Base-by-base conservation (phyloP, 1,284 basidiomycete genomes). In the Inonotus obliquus region DNA sequence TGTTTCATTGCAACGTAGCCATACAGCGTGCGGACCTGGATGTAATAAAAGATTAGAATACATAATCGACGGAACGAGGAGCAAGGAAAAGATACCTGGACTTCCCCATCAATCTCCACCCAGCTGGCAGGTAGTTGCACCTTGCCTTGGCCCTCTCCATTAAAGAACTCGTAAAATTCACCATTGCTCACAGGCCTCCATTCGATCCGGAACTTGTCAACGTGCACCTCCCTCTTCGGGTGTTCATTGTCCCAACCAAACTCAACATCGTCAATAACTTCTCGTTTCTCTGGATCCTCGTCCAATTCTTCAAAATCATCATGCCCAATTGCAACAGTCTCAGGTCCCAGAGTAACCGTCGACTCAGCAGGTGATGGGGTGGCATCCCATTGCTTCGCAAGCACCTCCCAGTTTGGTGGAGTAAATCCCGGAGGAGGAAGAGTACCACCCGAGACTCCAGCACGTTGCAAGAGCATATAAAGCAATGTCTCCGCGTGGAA, bases 221-320 rank as follows among this genome's bases (percentile, higher is more conserved):
- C 83, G 0, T 80, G 67, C 13, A 87, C 81, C 17, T 71, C 71
- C 23, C 89, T 77, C 65, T 76, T 76, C 1, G 95, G 94, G 69
- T 88, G 81, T 77, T 99, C 96, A 69, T 94, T 96, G 73, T 99
- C 97, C 96, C 96, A 98, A 0, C 96, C 97, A 70, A 92, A 95
- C 65, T 89, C 86, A 48, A 81, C 70, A 53, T 82, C 73, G 32
- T 41, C 11, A 29, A 60, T 13, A 4, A n/a, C 13, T 5, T 66
- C 64, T 7, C 69, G 69, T 13, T 71, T 69, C 1, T 65, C 64
- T 5, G 68, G 65, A 49, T 71, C 68, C 3, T 72, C 75, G 70
- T 98, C 96, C 9, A 89, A 80, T 0, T 71, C 74, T 72, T 98
- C 96, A 54, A 75, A 67, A 70, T 99, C 97, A 67, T 96, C 83